A percentile compares a stretch with the other conserved stretches of the same genome.
Evolutionary conservation across 108 stramenopile species (phyloP).

Genomic region (Mayamaea pseudoterrestris): DNA sequence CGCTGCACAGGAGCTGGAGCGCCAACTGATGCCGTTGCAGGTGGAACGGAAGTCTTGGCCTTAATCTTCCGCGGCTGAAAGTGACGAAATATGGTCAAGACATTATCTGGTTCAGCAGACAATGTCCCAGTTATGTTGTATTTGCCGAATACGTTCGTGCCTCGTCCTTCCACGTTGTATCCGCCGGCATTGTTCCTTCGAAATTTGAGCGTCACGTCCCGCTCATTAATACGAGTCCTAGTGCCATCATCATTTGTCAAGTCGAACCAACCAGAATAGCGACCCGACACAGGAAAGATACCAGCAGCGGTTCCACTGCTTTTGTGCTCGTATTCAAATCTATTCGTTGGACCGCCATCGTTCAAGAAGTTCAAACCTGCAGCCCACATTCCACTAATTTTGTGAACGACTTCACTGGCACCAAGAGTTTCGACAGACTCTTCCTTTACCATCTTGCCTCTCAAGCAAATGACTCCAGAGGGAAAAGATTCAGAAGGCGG

Average conservation of each 20-base stretch:
- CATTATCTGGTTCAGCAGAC: conserved; percentile 38
- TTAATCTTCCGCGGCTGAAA: conserved; percentile 41
- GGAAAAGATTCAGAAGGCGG: conserved; percentile 44
- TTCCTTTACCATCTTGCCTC: conserved; percentile 49
- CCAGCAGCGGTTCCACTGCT: conserved; percentile 24
- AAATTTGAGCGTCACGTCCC: conserved; percentile 66
- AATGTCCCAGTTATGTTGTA: conserved; percentile 76
- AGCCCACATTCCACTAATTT: conserved; percentile 69
- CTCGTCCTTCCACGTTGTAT: conserved; percentile 79
- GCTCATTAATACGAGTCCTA: conserved; percentile 43
- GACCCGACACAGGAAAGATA: conserved; percentile 59
- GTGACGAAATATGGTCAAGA: conserved; percentile 72
- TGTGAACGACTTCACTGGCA: conserved; percentile 38
- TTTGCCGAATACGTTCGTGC: conserved; percentile 70
- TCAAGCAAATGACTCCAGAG: conserved; percentile 48
- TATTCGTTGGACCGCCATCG: conserved; percentile 38
- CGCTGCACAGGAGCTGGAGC: conserved; percentile 12
- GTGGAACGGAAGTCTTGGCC: conserved; percentile 28
- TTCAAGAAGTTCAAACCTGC: conserved; percentile 55
- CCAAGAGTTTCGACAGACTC: conserved; percentile 38
- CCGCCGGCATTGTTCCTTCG: conserved; percentile 64
- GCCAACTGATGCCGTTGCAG: conserved; percentile 23
- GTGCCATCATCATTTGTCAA: conserved; percentile 37
- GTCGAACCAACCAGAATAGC: conserved; percentile 77
- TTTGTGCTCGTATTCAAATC: conserved; percentile 81